Base-by-base conservation (phyloP, 305 asterid genomes). In the Rubia peregrina region DNA sequence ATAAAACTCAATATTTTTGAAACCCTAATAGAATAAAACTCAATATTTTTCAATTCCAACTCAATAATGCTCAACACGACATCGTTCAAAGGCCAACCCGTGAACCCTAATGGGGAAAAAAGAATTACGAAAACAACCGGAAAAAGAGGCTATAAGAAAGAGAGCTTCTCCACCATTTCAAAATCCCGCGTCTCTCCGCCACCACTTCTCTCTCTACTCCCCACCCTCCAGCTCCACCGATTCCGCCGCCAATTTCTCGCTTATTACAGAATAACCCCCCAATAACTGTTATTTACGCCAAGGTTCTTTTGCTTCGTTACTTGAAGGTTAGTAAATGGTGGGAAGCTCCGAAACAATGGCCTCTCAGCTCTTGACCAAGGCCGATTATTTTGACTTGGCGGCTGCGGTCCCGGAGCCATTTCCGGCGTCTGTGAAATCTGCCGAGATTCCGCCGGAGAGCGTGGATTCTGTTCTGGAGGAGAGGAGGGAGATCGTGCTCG, bases 401-500 rank as follows among this genome's bases (percentile, higher is more conserved):
- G 73, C 55, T n/a, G 80, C 74, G 51, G 65, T 79, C 44, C 7
- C 72, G 40, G 90, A 84, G 78, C 79, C 72, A 73, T 41, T 74
- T 77, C 79, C 79, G 62, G 69, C 40, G 56, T 9, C 74, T 9
- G 83, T 13, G 67, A 79, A 69, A 40, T 65, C 81, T 61, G 17
- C 33, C 17, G 67, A 9, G 30, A 44, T 36, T 1, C 42, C 66
- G 4, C 2, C 6, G 16, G 83, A 78, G 74, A 72, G 24, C 74
- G 77, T 83, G 77, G 86, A 75, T 75, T 51, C 77, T 77, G 69
- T 83, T 72, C 79, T 64, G 21, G 77, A 66, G 75, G 74, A 53
- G 74, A 56, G 73, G 85, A 84, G 95, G 62, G 88, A 83, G 83
- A 93, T 93, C 10, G 90, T 93, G 38, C 44, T 93, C 36, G 98